A percentile compares a stretch with the other conserved stretches of the same genome.
phyloP scores from a whole-genome alignment of 352 stramenopile genomes.

The Plasmopara viticola region DNA sequence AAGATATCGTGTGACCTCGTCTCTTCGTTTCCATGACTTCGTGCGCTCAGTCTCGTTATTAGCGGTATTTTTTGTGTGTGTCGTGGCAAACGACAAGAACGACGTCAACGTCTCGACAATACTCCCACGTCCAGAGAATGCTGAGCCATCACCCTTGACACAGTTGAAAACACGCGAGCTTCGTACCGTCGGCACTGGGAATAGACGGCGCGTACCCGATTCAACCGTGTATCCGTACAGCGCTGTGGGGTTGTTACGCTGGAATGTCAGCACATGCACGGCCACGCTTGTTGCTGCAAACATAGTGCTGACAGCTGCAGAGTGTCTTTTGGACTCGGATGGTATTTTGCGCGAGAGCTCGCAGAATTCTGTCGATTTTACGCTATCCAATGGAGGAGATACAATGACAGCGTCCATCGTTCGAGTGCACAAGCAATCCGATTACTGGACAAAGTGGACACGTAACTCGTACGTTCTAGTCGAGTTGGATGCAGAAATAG shows the following conservation, averaged over 20 bases:
- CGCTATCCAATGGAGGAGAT: no score
- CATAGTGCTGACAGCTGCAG: conserved; percentile 46
- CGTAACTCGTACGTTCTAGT: conserved; percentile 59
- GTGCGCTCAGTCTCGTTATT: no score
- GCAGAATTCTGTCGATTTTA: no score
- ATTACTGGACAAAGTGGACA: conserved; percentile 60
- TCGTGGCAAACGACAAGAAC: no score
- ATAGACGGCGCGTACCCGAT: conserved; percentile 5
- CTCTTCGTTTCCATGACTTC: conserved; percentile 20
- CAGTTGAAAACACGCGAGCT: no score
- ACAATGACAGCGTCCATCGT: conserved; percentile 18
- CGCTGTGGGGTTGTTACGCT: conserved; percentile 44
- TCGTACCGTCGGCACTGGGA: no score
- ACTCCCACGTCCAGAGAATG: no score
- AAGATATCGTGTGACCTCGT: not conserved
- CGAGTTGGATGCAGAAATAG: conserved; percentile 20
- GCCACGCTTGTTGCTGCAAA: conserved; percentile 44
- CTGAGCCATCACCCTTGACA: no score
- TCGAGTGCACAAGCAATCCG: conserved; percentile 53
- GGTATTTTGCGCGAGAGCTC: no score
- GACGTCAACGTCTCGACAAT: no score
- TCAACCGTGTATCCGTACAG: conserved; percentile 41
- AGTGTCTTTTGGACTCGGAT: conserved; percentile 20
- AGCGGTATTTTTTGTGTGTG: no score
- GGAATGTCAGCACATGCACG: conserved; percentile 44